Conservation (phyloP, 1,284 basidiomycete species). For the Ceratobasidium sp. region DNA sequence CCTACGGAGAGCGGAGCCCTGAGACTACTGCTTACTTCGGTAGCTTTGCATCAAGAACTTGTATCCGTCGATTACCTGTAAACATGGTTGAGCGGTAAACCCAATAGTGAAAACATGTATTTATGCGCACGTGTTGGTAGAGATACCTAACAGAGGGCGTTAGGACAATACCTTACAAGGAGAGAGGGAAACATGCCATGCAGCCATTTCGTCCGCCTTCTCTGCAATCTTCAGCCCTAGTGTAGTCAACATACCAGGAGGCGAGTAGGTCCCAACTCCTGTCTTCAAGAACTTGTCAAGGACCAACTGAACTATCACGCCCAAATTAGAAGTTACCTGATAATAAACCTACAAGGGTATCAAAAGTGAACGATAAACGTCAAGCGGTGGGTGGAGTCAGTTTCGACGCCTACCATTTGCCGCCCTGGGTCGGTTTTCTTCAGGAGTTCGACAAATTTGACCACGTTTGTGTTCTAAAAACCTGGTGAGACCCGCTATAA, state of each 20-base stretch:
- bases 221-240: constrained; percentile 16
- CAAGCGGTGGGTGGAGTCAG: not conserved
- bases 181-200: constrained; percentile 19
- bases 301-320: not conserved
- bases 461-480: constrained; percentile 26
- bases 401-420: constrained; percentile 19
- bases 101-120: not conserved
- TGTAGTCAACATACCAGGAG: constrained; percentile 5
- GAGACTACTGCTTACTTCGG: not conserved
- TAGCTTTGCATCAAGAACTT: constrained; percentile 44
- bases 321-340: not conserved
- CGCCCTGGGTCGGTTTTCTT: constrained; percentile 42
- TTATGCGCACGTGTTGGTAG: constrained; percentile 7
- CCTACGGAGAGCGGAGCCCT: not conserved
- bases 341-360: not conserved
- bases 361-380: not conserved
- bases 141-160: not conserved
- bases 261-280: constrained; percentile 43
- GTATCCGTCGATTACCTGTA: constrained; percentile 46
- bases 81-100: constrained; percentile 10
- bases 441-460: constrained; percentile 42
- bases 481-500: not conserved
- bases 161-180: not conserved
- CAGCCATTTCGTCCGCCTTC: constrained; percentile 24
- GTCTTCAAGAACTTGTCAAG: constrained; percentile 5